Evolutionary conservation across 1,284 basidiomycete species (phyloP), one percentile per base, ranked within the genome.

Genomic region (Ustilago xerochloae): DNA sequence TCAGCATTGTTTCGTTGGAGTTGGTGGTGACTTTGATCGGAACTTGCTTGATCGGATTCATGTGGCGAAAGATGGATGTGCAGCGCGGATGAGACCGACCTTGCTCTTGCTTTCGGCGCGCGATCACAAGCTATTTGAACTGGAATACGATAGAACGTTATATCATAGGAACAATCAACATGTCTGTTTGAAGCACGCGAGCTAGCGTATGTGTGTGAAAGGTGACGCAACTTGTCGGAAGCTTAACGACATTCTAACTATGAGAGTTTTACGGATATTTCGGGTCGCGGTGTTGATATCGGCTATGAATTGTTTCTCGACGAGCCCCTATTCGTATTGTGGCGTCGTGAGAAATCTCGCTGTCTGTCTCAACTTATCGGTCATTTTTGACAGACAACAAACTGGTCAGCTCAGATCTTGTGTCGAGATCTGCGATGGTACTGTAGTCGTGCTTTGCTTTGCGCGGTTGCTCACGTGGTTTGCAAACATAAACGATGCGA

Each of bases 51-150:
- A 57, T 72, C 16, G 63, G 69, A 12, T 57, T 72, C 29, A 60
- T 76, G 61, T 76, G 74, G 74, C 62, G 65, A 15, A 62, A 65
- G 30, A 76, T 76, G 65, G 60, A 72, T 43, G 65, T 68, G 15
- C 43, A 47, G 26, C 62, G 61, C 15, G 74, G 74, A 0, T 76
- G 28, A 45, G 18, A 32, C 6, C 28, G 43, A n/a, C 43, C 28
- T 30, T 5, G 1, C 28, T 47, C 6, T 16, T 29, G 26, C 33
- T 35, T n/a, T n/a, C n/a, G n/a, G n/a, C n/a, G n/a, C n/a, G n/a
- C n/a, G n/a, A n/a, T n/a, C n/a, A n/a, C n/a, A n/a, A n/a, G n/a
- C n/a, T n/a, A n/a, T n/a, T n/a, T n/a, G n/a, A n/a, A n/a, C n/a
- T n/a, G n/a, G n/a, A n/a, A n/a, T n/a, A n/a, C n/a, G n/a, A n/a